Evolutionary conservation across 1,284 basidiomycete genomes (phyloP).

Genomic region (Neotropicomus parvogracilis): DNA sequence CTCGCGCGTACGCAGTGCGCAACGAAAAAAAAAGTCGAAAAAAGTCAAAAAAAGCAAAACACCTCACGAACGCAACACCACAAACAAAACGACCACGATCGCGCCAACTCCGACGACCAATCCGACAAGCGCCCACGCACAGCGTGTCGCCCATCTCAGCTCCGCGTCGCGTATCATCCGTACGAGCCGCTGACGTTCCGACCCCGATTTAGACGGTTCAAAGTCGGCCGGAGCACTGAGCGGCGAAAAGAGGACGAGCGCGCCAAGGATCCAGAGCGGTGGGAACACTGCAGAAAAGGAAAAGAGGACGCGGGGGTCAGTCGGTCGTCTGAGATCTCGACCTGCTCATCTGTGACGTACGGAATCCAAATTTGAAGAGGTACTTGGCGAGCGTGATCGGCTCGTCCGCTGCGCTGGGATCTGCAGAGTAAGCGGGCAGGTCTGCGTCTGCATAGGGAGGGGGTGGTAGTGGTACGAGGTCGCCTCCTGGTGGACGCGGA

Average conservation of each 20-base stretch:
- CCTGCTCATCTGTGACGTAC: too few species aligned
- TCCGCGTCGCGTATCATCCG: slow-evolving; percentile 35
- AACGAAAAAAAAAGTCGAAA: too few species aligned
- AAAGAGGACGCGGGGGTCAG: neutral
- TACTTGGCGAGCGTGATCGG: slow-evolving; percentile 30
- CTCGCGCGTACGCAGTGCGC: too few species aligned
- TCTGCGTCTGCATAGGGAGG: slow-evolving; percentile 23
- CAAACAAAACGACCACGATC: too few species aligned
- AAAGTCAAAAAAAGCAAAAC: too few species aligned
- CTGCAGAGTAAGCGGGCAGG: slow-evolving; percentile 24
- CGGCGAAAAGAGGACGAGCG: slow-evolving; percentile 42
- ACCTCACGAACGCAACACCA: too few species aligned
- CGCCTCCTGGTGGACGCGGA: neutral
- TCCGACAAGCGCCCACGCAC: slow-evolving; percentile 27
- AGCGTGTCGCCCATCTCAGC: slow-evolving; percentile 41
- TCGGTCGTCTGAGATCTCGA: too few species aligned
- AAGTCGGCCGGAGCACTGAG: slow-evolving; percentile 35
- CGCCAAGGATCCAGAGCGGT: slow-evolving; percentile 49
- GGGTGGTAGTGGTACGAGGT: slow-evolving; percentile 17
- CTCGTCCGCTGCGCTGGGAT: slow-evolving; percentile 12
- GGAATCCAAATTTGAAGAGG: slow-evolving; percentile 33
- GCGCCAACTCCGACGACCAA: slow-evolving; percentile 9
- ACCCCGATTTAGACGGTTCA: slow-evolving; percentile 47
- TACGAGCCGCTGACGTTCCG: slow-evolving; percentile 42
- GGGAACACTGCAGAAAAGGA: slow-evolving; percentile 40